Base-by-base conservation (phyloP, 2,329 filamentous ascomycete species). In the Setomelanomma holmii region DNA sequence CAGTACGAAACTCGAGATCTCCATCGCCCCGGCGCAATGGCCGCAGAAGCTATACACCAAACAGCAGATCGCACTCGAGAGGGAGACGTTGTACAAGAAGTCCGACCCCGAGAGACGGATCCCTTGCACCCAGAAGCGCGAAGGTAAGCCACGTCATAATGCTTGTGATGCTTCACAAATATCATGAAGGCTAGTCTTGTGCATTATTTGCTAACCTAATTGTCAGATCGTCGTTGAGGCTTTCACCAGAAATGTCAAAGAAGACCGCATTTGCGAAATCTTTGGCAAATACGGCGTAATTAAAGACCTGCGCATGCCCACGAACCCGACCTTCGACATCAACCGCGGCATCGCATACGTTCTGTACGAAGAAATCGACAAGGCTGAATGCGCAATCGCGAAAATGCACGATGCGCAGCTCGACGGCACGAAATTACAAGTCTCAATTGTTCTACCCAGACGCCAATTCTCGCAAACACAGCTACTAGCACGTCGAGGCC, bases 321-420 rank as follows among this genome's bases (percentile, higher is more conserved):
- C 97, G 76, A 97, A 96, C 71, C 84, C 88, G 70, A 84, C 88
- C 60, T 95, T 90, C 80, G 89, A 90, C 73, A 92, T 87, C 47
- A 98, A 98, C 69, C 88, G 93, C 51, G 93, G 95, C 40, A 96
- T 91, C 22, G 95, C 93, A 24, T 98, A 97, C 74, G 92, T 98
- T 58, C 82, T 96, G 36, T 99, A 89, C 76, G 80, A 86, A 47
- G 82, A 89, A 60, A 85, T 92, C 60, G 81, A 84, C 43, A 89
- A 93, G 58, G 93, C 95, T 20, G 91, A 97, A 76, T 82, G 86
- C 12, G 95, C 95, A 22, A 96, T 97, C 64, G 86, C 93, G 16
- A 90, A 96, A 72, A 98, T 99, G 95, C 95, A 99, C 75, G 95
- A 99, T 78, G 91, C 90, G n/a, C 90, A 96, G 69, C 79, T 96